Conservation (phyloP, 116 monocot genomes). For the Trichopus zeylanicus region DNA sequence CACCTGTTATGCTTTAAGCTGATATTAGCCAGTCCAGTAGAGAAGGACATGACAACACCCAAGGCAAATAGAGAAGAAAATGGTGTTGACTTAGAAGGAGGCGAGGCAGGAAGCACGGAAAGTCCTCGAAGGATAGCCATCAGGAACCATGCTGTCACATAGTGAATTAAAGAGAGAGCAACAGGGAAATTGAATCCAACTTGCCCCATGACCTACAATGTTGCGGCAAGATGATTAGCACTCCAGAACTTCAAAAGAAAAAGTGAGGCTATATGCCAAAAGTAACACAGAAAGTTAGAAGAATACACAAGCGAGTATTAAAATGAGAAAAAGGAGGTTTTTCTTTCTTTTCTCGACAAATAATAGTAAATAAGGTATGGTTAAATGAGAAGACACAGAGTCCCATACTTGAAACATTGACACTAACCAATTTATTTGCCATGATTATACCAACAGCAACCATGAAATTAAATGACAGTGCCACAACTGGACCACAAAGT, state of each 20-base stretch:
- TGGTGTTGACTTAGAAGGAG: slow-evolving; percentile 88
- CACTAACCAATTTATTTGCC: slow-evolving; percentile 85
- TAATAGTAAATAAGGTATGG: too few relatives aligned
- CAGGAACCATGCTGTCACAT: slow-evolving; percentile 64
- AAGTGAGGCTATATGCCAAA: not conserved
- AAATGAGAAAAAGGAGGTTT: too few relatives aligned
- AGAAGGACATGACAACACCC: slow-evolving; percentile 88
- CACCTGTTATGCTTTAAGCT: slow-evolving; percentile 98
- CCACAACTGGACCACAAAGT: slow-evolving; percentile 66
- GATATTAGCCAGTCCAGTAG: slow-evolving; percentile 90
- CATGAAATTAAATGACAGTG: slow-evolving; percentile 75
- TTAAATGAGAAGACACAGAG: too few relatives aligned
- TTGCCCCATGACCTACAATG: slow-evolving; percentile 78
- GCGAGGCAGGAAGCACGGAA: slow-evolving; percentile 71
- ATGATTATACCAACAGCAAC: slow-evolving; percentile 91
- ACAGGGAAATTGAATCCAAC: slow-evolving; percentile 95
- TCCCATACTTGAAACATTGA: too few relatives aligned
- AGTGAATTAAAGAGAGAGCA: slow-evolving; percentile 84
- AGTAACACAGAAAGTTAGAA: not conserved
- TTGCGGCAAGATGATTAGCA: not conserved
- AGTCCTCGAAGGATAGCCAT: slow-evolving; percentile 67
- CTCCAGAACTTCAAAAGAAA: not conserved
- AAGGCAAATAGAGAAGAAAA: slow-evolving; percentile 85
- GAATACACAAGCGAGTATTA: too few relatives aligned
- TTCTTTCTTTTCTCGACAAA: too few relatives aligned